Evolutionary conservation across 2,329 filamentous ascomycete species (phyloP), one percentile per base, ranked within the genome.

Genomic region (Madurella mycetomatis): DNA sequence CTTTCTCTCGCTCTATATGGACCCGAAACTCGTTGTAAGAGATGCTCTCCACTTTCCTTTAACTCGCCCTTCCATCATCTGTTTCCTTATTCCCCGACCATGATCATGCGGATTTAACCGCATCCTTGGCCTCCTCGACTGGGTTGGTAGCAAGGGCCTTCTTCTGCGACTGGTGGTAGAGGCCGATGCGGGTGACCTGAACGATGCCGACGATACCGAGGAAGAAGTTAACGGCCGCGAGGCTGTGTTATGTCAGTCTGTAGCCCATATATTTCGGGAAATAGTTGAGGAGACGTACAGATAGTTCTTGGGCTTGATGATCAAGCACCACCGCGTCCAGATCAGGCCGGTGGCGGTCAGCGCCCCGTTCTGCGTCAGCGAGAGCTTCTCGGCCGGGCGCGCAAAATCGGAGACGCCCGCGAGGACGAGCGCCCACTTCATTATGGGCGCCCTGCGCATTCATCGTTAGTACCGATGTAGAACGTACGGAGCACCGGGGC

Each of bases 301-400:
- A 67, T 91, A 76, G 80, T 99, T 99, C 74, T 85, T 85, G 54
- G 94, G 94, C 73, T 85, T 91, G 76, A 99, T 99, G 72, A 99
- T 88, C 70, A 97, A 81, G 80, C 94, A 99, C 94, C 94, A 99
- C 63, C 94, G 84, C 44, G 94, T 99, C 94, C 94, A 99, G 81
- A 99, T 99, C 62, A 88, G 75, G 63, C 94, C 94, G 9, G 94
- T 99, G 65, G 85, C 85, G 69, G 90, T 94, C 64, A 99, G 82
- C 56, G 94, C 92, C 48, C 79, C 79, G 77, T 97, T 99, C 76
- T 96, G 92, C 31, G 89, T 94, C 59, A 96, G 78, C 41, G 92
- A 96, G 64, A 99, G 89, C 73, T 91, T 90, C 72, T 95, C 89
- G 60, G 88, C 90, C 32, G 94, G 94, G 64, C 94, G 91, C 59